A percentile compares a stretch with the other conserved stretches of the same genome.
These are phyloP conservation scores for Fragaria ananassa DNA, from an alignment of 306 rosid species.

Conservation along the genomic window DNA sequence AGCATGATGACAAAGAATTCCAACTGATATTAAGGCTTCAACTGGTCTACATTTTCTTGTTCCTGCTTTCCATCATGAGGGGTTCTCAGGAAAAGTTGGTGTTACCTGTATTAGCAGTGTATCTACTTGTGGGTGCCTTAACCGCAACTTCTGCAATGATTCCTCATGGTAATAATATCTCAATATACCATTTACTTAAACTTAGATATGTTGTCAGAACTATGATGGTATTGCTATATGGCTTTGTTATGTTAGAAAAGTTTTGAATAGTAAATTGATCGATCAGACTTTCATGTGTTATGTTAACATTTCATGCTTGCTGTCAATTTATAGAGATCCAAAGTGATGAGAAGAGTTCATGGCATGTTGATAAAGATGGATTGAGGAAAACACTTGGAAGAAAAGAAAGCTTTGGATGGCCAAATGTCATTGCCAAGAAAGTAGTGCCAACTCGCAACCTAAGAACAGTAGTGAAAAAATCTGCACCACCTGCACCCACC, in stretches of 20 bases:
- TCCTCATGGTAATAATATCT: conserved; percentile 8
- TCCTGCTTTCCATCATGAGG: conserved; percentile 6
- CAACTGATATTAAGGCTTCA: background rate
- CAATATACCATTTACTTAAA: background rate
- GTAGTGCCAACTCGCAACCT: conserved; percentile 11
- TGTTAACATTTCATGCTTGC: background rate
- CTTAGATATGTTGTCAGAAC: background rate
- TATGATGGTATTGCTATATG: background rate
- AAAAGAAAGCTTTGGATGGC: background rate
- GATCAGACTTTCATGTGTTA: background rate
- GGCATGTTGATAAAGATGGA: background rate
- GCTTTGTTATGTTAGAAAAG: background rate
- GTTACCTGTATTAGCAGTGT: background rate
- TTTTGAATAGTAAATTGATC: background rate
- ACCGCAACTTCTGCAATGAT: background rate
- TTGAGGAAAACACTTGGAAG: background rate
- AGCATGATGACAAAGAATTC: background rate
- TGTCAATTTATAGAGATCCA: background rate
- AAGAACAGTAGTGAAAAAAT: background rate
- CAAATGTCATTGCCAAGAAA: background rate
- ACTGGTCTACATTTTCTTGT: background rate
- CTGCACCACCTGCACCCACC: background rate
- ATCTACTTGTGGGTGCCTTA: conserved; percentile 6
- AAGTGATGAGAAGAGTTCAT: conserved; percentile 11
- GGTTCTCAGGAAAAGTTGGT: conserved; percentile 10